Conservation (phyloP, 176 grass and related monocot genomes). For the Guadua angustifolia region DNA sequence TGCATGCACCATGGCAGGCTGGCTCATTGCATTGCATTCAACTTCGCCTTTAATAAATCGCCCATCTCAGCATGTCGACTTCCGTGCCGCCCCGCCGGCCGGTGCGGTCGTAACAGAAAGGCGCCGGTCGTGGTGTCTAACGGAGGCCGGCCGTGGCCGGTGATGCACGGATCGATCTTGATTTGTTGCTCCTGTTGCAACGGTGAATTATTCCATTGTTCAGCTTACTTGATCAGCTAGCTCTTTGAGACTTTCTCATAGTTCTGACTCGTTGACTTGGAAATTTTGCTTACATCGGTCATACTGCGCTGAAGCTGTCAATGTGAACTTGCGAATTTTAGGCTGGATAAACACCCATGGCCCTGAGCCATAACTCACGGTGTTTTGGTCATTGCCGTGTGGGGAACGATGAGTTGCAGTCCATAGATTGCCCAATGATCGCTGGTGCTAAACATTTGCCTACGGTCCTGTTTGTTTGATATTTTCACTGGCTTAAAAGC, state of each 20-base stretch:
- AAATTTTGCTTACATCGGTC: neutral
- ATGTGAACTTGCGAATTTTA: neutral
- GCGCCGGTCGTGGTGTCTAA: neutral
- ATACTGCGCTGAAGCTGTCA: neutral
- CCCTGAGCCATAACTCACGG: neutral
- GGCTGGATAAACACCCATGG: neutral
- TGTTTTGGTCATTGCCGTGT: neutral
- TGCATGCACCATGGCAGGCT: neutral
- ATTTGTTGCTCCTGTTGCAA: neutral
- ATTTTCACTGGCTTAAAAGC: too few species aligned
- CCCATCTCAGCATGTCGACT: slow-evolving; percentile 37
- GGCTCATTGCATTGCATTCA: slow-evolving; percentile 21
- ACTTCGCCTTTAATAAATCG: neutral
- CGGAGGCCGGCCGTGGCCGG: neutral
- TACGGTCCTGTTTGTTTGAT: too few species aligned
- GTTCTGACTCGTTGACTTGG: neutral
- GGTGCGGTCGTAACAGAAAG: slow-evolving; percentile 32
- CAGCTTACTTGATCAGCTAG: neutral
- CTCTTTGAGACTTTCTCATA: neutral
- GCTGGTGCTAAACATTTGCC: neutral
- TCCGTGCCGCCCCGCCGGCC: neutral
- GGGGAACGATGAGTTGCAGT: neutral
- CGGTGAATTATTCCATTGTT: neutral
- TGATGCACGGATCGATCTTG: neutral
- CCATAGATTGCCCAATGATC: neutral